Base-by-base conservation (phyloP, 371 early-diverging fungal species). In the Apophysomyces elegans region DNA sequence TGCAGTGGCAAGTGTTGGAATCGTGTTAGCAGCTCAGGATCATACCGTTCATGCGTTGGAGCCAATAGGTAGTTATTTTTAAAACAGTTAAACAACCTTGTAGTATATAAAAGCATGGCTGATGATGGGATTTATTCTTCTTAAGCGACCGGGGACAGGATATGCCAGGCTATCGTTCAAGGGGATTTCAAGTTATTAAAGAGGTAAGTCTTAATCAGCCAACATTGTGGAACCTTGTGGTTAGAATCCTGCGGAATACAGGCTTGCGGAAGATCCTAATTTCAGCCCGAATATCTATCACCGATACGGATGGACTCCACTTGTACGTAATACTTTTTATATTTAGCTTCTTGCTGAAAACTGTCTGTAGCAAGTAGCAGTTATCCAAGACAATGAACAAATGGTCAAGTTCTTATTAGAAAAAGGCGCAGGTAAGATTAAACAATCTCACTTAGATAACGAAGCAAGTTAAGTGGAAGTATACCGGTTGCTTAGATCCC, bases 251-350 rank as follows among this genome's bases (percentile, higher is more conserved):
- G 44, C 6, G 6, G 54, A 16, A 18, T 14, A 43, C 47, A 82
- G 82, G 59, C 45, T 82, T 13, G 76, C 78, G n/a, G 79, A 82
- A 21, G 75, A 82, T 46, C 75, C 75, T 1, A 78, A 76, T 39
- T 82, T 82, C 35, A 79, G 66, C 50, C 78, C 83, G 1, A 82
- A 79, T 50, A 73, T 76, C 1, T 77, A 77, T 44, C 83, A 82
- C 59, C 74, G 74, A 1, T 76, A 78, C 59, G 83, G 83, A 26
- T 82, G 83, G 83, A 82, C 83, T 2, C 83, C 83, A 56, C 63
- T 82, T 70, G 83, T 82, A 77, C 2, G 71, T 50, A 26, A 54
- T 18, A 9, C 41, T 37, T 45, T 5, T 36, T 39, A 26, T n/a
- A 9, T 46, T 9, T 46, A 3, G 4, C 14, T 38, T 58, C 5